Base-by-base conservation (phyloP, 352 stramenopile genomes). In the Phytophthora colocasiae region DNA sequence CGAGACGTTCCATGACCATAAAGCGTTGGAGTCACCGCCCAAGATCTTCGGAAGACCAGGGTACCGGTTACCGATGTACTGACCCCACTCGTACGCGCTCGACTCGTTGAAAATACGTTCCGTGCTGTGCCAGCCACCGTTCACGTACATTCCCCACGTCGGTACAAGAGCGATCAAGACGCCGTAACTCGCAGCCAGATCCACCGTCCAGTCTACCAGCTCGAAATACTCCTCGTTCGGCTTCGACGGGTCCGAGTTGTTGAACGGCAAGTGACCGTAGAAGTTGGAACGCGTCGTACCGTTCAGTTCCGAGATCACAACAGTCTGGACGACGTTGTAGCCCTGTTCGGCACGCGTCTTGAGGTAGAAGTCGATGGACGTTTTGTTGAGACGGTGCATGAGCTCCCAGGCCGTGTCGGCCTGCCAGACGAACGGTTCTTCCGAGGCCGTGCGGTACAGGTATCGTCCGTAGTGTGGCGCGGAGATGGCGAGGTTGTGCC, bases 131-230 rank as follows among this genome's bases (percentile, higher is more conserved):
- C 38, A 43, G 14, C 38, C 38, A 8, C 38, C 38, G 14, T 43
- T 43, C 5, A 43, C 38, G 14, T 43, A 64, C 19, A 50, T 59
- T 2, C 56, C 56, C 56, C 56, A 71, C 1, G 56, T 55, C 1
- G 56, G 56, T 1, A 71, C 63, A 6, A 71, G 24, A 15, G 44
- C 59, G 0, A 70, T 53, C 12, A 70, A 12, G 34, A 74, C 66
- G 31, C 66, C 66, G 39, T 70, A 70, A 12, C 66, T 74, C 2
- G 66, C 54, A n/a, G 59, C 66, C 6, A 63, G 55, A 9, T 70
- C 66, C 2, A 58, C 49, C 0, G 66, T 57, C 60, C 66, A 74
- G 44, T 74, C 66, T 1, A 64, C 45, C 15, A 74, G 49, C 24
- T 74, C 43, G 36, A 73, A 73, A 43, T 60, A 73, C 10, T 19